Percentiles rank a stretch among this genome's conserved stretches.
phyloP scores from a whole-genome alignment of 495 filamentous ascomycete genomes.

The Xylaria grammica region DNA sequence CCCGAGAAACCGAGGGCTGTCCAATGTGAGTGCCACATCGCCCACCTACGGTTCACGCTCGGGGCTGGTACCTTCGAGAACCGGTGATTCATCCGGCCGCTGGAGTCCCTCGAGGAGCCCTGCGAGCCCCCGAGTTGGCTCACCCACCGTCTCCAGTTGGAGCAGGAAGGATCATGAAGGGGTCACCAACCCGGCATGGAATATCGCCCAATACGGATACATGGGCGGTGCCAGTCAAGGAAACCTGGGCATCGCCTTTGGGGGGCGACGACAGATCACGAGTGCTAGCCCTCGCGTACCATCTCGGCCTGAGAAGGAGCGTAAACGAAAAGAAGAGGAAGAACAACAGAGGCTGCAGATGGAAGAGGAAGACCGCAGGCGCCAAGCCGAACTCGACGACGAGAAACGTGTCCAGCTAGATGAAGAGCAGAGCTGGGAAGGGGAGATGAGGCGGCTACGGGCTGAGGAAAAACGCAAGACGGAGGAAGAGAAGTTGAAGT shows the following conservation, averaged over 20 bases:
- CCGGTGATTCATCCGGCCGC: slow-evolving; percentile 59
- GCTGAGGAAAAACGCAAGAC: slow-evolving; percentile 71
- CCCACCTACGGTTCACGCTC: slow-evolving; percentile 51
- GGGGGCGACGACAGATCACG: slow-evolving; percentile 90
- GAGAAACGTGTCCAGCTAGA: slow-evolving; percentile 70
- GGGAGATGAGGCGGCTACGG: slow-evolving; percentile 69
- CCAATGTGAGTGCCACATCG: slow-evolving; percentile 69
- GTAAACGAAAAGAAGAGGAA: slow-evolving; percentile 56
- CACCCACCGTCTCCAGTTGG: slow-evolving; percentile 78
- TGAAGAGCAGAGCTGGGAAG: slow-evolving; percentile 81
- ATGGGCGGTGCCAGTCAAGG: slow-evolving; percentile 98
- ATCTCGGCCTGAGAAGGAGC: slow-evolving; percentile 64
- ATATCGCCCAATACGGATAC: slow-evolving; percentile 98
- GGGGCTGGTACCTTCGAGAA: slow-evolving; percentile 49
- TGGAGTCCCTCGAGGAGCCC: slow-evolving; percentile 68
- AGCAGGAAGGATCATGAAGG: slow-evolving; percentile 82
- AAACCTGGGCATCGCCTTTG: slow-evolving; percentile 92
- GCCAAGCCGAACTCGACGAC: slow-evolving; percentile 66
- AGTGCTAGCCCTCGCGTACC: slow-evolving; percentile 78
- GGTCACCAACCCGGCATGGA: slow-evolving; percentile 89
- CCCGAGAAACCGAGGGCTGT: slow-evolving; percentile 63
- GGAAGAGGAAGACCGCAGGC: slow-evolving; percentile 69
- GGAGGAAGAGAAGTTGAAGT: slow-evolving; percentile 78
- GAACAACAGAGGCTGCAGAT: slow-evolving; percentile 65
- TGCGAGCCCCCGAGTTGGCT: slow-evolving; percentile 40